Evolutionary conservation across 2,329 filamentous ascomycete genomes (phyloP), one percentile per base, ranked within the genome.

Genomic region (Penicillium sp.): DNA sequence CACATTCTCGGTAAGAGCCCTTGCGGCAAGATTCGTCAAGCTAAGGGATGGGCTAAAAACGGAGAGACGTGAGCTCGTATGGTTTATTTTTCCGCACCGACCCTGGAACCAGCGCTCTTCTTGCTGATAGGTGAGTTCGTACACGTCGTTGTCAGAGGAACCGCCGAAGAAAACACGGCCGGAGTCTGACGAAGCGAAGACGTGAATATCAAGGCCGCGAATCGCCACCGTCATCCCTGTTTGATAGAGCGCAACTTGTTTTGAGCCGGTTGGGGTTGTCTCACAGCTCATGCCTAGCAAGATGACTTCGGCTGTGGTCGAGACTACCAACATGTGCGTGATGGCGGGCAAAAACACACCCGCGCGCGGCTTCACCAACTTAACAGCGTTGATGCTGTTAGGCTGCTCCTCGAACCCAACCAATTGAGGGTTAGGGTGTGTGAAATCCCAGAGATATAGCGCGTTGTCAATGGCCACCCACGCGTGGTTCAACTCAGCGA

Each of bases 401-500:
- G 85, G 80, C 71, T 93, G 88, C 62, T 96, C 91, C 70, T 97
- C 93, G 66, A 89, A 96, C 16, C 93, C 93, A 60, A 96, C 88
- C 39, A 96, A 80, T 69, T 96, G 89, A 5, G 93, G 90, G 62
- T 93, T 90, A n/a, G 89, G 85, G 69, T 90, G 84, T 6, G 91
- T 96, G 71, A 96, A 99, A 74, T 99, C 93, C 95, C 95, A 99
- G 15, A 99, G 80, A 70, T 96, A 99, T 42, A 99, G 80, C 57
- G 90, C 89, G 75, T 95, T 96, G 76, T 99, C 94, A 69, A 99
- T 94, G 23, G 89, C 85, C 50, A 96, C 89, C 89, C 92, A 99
- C 28, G 93, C 94, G 73, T 97, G 91, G 66, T 93, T 92, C 66
- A 99, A 82, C 73, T 95, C 89, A 16, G 94, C 89, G 72, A 99